phyloP scores from a whole-genome alignment of 1,284 basidiomycete genomes.

The Spongispora temasekensis region DNA sequence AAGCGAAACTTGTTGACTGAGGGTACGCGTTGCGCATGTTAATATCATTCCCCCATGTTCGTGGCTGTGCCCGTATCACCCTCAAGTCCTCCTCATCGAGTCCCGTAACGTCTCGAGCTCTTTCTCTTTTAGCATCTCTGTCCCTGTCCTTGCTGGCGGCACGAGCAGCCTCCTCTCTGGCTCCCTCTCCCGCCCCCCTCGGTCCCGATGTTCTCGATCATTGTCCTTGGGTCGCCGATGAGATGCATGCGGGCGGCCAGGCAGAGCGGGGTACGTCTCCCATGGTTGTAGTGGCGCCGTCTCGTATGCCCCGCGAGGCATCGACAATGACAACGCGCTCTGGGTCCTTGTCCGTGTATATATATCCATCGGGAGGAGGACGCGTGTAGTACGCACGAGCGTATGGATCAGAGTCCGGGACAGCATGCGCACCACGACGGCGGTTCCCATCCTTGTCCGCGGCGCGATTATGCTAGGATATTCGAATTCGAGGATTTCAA shows the following conservation, averaged over 20 bases:
- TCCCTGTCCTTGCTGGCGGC: conserved; percentile 2
- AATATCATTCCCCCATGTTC: too few relatives aligned
- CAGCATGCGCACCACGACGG: neutral
- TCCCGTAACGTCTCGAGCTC: neutral
- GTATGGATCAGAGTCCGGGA: neutral
- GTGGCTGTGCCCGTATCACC: too few relatives aligned
- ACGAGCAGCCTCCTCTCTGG: neutral
- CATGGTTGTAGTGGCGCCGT: conserved; percentile 35
- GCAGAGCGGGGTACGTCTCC: conserved; percentile 35
- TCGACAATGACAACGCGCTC: conserved; percentile 11
- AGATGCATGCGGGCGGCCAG: conserved; percentile 27
- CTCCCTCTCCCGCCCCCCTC: conserved; percentile 4
- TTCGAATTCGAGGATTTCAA: conserved; percentile 98
- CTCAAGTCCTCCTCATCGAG: conserved; percentile 13
- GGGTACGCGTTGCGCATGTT: too few relatives aligned
- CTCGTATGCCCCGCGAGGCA: conserved; percentile 26
- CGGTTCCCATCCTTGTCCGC: neutral
- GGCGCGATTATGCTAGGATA: conserved; percentile 95
- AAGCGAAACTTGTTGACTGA: too few relatives aligned
- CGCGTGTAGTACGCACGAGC: neutral
- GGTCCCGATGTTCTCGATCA: conserved; percentile 6
- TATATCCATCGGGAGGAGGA: neutral
- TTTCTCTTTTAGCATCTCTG: neutral
- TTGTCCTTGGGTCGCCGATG: conserved; percentile 17
- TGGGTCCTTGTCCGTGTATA: conserved; percentile 15